Percentiles rank a stretch among this genome's conserved stretches.
Conservation (phyloP, 139 green algal genomes). For the Chlamydomonas sp. region DNA sequence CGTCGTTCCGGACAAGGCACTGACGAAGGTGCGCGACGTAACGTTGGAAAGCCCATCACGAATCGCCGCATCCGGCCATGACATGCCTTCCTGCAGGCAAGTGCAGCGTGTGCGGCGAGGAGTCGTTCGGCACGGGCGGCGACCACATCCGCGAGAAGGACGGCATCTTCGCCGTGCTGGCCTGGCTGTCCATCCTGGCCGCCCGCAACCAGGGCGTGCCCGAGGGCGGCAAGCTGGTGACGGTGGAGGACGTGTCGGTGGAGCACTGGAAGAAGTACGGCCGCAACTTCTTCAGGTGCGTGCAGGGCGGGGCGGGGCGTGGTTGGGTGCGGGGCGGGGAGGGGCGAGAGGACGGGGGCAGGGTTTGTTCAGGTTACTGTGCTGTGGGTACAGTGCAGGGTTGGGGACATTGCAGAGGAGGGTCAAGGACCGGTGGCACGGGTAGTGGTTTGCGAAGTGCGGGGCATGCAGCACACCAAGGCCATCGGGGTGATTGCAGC, state of each 20-base stretch:
- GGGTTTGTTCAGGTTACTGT: too few relatives aligned
- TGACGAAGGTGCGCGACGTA: too few relatives aligned
- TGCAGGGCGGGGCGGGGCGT: background rate
- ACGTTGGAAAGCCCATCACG: too few relatives aligned
- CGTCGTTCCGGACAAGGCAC: too few relatives aligned
- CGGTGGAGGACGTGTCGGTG: slow-evolving; percentile 90
- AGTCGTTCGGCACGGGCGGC: slow-evolving; percentile 96
- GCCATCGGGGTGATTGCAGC: too few relatives aligned
- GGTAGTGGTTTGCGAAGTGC: too few relatives aligned
- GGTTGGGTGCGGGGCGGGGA: background rate
- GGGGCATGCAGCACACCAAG: too few relatives aligned
- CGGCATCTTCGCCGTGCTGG: slow-evolving; percentile 97
- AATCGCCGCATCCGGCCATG: too few relatives aligned
- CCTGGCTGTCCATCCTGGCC: slow-evolving; percentile 92
- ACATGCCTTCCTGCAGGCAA: slow-evolving; percentile 56
- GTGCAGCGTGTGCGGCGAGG: slow-evolving; percentile 97
- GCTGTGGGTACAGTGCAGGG: too few relatives aligned
- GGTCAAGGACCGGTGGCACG: too few relatives aligned
- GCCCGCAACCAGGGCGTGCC: slow-evolving; percentile 86
- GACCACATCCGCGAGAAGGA: slow-evolving; percentile 99
- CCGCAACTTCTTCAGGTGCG: slow-evolving; percentile 94
- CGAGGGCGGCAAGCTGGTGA: slow-evolving; percentile 82
- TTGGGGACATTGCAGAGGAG: too few relatives aligned
- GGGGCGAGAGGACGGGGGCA: too few relatives aligned
- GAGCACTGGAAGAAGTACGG: slow-evolving; percentile 97